Conservation (phyloP, 306 rosid species). For the Rosa rugosa region DNA sequence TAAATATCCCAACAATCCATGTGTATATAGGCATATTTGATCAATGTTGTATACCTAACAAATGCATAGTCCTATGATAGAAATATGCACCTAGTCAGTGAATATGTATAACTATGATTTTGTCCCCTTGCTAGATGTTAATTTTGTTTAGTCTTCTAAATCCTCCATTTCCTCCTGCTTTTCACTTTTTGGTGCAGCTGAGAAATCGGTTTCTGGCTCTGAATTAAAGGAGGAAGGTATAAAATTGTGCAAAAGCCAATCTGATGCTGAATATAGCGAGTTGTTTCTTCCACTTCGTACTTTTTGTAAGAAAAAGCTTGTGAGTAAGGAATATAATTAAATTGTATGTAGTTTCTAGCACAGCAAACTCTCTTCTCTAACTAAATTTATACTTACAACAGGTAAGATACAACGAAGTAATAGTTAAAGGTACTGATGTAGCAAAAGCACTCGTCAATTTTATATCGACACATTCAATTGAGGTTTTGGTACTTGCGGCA, state of each 20-base stretch:
- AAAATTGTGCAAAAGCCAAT: constrained; percentile 45
- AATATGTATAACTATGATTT: neutral
- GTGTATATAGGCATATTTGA: neutral
- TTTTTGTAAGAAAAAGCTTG: constrained; percentile 68
- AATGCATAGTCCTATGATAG: neutral
- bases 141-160: neutral
- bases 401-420: constrained; percentile 66
- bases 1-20: neutral
- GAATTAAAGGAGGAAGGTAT: constrained; percentile 45
- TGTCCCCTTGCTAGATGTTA: neutral
- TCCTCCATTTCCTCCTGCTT: neutral
- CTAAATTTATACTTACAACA: constrained; percentile 24
- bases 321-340: constrained; percentile 16
- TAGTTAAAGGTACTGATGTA: constrained; percentile 58
- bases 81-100: neutral
- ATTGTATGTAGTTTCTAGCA: neutral
- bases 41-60: neutral
- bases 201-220: constrained; percentile 26
- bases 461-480: constrained; percentile 37
- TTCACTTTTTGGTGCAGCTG: constrained; percentile 39
- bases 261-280: constrained; percentile 52
- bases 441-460: constrained; percentile 53
- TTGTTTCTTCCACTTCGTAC: constrained; percentile 73
- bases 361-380: neutral
- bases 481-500: constrained; percentile 69